Base-by-base conservation (phyloP, 257 asterid species). In the Verbena officinalis region DNA sequence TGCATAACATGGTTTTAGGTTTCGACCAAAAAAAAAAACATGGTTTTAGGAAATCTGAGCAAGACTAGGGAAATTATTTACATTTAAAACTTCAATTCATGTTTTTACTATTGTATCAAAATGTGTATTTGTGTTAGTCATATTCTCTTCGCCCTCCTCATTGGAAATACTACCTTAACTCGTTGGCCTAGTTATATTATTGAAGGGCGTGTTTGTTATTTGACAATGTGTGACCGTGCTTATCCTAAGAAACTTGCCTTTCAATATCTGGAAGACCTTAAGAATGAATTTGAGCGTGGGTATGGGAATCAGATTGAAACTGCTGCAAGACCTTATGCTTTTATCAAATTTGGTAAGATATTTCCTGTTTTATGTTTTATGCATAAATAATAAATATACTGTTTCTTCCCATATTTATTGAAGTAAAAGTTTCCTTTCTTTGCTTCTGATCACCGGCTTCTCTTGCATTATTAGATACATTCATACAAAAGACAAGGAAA, bases 281-380 rank as follows among this genome's bases (percentile, higher is more conserved):
- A 83, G 86, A 92, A 75, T 74, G 98, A 92, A 78, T 92, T 92
- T 75, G 98, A 87, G 82, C 89, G 83, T 59, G 78, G 78, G 40
- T 87, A 87, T 70, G 95, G 87, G 62, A 85, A 79, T 80, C 97
- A 89, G 87, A 86, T 81, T 33, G 98, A 92, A 85, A 92, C 98
- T 64, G 98, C 97, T 72, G 98, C 95, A 60, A 89, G 98, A 72
- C 98, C 98, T 12, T 92, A 92, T 78, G 97, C 97, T 57, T 92
- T 92, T 66, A 92, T 92, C 69, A 89, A 92, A 77, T 92, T 92
- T 80, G 97, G 98, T 87, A 71, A 70, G 78, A 59, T 42, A 33
- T 62, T 49, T 10, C 39, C 59, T 58, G 30, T 57, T 54, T 65
- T 59, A 38, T 14, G 13, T 9, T 49, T 9, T 11, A 49, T 20